A percentile compares a stretch with the other conserved stretches of the same genome.
These are phyloP conservation scores for Cochlearia excelsa DNA, from an alignment of 345 rosid species.

Conservation along the genomic window DNA sequence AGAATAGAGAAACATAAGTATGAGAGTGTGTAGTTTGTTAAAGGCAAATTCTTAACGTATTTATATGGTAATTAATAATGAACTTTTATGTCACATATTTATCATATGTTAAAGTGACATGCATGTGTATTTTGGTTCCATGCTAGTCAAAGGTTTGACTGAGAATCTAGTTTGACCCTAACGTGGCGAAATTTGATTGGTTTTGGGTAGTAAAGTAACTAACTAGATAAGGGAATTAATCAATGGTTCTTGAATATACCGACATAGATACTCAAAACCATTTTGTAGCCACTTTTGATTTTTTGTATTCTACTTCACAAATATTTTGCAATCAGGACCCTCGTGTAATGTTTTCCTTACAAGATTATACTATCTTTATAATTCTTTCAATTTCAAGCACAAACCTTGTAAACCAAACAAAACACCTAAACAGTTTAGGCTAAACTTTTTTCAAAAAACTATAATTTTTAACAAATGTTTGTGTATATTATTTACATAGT, in stretches of 20 bases:
- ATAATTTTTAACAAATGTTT: too few species aligned
- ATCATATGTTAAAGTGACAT: conserved; percentile 14
- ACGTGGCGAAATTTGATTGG: conserved; percentile 21
- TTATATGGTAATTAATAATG: conserved; percentile 5
- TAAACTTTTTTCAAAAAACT: too few species aligned
- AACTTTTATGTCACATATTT: background rate
- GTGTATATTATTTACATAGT: too few species aligned
- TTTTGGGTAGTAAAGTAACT: conserved; percentile 2
- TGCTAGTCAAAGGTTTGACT: conserved; percentile 29
- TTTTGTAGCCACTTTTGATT: conserved; percentile 12
- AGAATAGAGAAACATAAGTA: conserved; percentile 14
- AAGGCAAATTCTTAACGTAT: conserved; percentile 12
- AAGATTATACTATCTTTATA: too few species aligned
- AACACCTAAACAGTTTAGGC: too few species aligned
- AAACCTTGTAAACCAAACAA: too few species aligned
- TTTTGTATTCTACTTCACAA: background rate
- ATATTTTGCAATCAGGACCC: background rate
- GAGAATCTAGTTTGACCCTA: conserved; percentile 15
- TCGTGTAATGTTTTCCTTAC: too few species aligned
- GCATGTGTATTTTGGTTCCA: conserved; percentile 32
- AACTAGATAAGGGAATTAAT: conserved; percentile 30
- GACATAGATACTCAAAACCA: conserved; percentile 23
- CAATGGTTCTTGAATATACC: conserved; percentile 32
- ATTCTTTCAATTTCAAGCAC: too few species aligned
- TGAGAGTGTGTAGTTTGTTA: conserved; percentile 23